Conservation (phyloP, 192 early-diverging fungal genomes). For the Nowakowskiella sp. region DNA sequence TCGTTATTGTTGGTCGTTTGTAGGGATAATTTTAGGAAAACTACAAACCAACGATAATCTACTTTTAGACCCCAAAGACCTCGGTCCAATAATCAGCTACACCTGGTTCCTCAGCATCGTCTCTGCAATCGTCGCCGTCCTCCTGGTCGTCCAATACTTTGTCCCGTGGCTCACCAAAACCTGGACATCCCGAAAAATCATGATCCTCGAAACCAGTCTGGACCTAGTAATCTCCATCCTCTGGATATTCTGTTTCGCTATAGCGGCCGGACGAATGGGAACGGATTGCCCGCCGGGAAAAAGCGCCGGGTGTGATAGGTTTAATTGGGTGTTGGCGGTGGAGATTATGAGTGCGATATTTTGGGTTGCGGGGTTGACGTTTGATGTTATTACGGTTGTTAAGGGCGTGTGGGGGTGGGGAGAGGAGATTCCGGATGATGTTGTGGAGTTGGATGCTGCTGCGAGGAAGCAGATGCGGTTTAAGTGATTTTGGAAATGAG, state of each 20-base stretch:
- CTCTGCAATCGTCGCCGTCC: slow-evolving; percentile 20
- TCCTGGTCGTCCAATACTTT: slow-evolving; percentile 35
- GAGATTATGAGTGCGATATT: too few relatives aligned
- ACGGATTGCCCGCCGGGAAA: slow-evolving; percentile 21
- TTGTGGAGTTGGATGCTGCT: neutral
- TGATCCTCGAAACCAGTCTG: slow-evolving; percentile 20
- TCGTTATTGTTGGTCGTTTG: neutral
- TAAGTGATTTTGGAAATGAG: too few relatives aligned
- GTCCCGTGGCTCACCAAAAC: slow-evolving; percentile 23
- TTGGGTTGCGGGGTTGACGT: neutral
- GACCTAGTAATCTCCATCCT: slow-evolving; percentile 14
- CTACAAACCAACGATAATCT: neutral
- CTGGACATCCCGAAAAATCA: slow-evolving; percentile 30
- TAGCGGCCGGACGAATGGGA: slow-evolving; percentile 12
- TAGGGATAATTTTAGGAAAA: neutral
- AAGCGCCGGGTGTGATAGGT: slow-evolving; percentile 23
- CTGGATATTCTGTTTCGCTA: slow-evolving; percentile 19
- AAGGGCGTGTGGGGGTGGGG: neutral
- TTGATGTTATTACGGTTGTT: neutral
- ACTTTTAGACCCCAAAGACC: neutral
- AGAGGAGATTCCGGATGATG: slow-evolving; percentile 2
- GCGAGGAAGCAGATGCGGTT: neutral
- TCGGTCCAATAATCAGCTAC: slow-evolving; percentile 18
- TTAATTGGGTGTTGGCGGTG: slow-evolving; percentile 18
- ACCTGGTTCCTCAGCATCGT: slow-evolving; percentile 22